Evolutionary conservation across 2,329 filamentous ascomycete species (phyloP).

Genomic region (Lithohypha guttulata): DNA sequence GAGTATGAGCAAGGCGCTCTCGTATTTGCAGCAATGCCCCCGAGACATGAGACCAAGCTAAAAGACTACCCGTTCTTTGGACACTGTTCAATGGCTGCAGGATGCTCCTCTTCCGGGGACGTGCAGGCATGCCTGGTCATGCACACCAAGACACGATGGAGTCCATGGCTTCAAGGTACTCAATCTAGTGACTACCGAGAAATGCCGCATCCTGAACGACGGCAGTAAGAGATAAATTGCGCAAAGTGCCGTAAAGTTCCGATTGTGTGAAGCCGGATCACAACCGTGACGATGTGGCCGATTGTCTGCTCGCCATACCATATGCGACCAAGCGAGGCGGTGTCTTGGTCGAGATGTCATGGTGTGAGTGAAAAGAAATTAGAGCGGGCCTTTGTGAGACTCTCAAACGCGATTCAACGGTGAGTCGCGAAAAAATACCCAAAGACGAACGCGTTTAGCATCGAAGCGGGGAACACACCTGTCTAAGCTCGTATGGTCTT

Average conservation of each 20-base stretch:
- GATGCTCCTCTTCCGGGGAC: conserved; percentile 2
- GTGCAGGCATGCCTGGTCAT: not conserved
- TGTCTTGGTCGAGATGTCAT: conserved; percentile 1
- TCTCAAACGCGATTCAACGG: not conserved
- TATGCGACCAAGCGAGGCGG: not conserved
- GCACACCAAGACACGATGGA: not conserved
- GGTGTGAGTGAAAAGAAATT: conserved; percentile 6
- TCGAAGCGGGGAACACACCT: conserved; percentile 4
- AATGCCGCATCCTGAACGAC: not conserved
- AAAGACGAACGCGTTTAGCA: not conserved
- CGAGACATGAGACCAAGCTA: too few species aligned
- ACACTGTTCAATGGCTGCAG: conserved; percentile 7
- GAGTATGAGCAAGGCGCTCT: conserved; percentile 4
- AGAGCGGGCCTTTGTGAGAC: conserved; percentile 2
- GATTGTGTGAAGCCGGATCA: not conserved
- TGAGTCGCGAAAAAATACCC: conserved; percentile 3
- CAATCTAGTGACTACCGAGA: conserved; percentile 2
- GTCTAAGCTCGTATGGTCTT: conserved; percentile 6
- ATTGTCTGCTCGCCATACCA: not conserved
- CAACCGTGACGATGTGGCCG: conserved; percentile 1
- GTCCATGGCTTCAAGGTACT: conserved; percentile 8
- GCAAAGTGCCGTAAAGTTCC: conserved; percentile 1
- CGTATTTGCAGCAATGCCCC: conserved; percentile 5
- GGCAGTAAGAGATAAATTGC: not conserved
- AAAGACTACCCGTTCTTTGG: too few species aligned